Evolutionary conservation across 2,329 filamentous ascomycete species (phyloP), one percentile per base, ranked within the genome.

Genomic region (Stachybotrys elegans): DNA sequence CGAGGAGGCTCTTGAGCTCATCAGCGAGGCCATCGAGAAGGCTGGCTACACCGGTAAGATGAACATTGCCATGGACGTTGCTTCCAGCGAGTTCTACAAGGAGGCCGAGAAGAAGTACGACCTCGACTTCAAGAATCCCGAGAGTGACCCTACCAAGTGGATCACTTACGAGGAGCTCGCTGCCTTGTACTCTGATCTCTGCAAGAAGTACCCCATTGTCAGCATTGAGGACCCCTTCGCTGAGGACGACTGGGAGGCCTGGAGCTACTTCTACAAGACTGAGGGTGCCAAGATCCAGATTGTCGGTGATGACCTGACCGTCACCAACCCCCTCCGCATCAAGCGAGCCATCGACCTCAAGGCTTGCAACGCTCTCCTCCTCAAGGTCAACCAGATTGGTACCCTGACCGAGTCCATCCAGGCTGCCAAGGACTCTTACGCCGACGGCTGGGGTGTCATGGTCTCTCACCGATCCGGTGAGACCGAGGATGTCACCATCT

Each of bases 371-470:
- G 88, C 91, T 55, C 86, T 98, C 48, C 83, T 98, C 52, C 88
- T 98, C 68, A 98, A 98, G 86, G 91, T 98, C 73, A 98, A 98
- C 87, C 93, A 98, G 81, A 98, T 98, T 62, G 93, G 93, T 75
- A 96, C 93, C 58, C 84, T 98, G 63, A 94, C 89, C 59, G 93
- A 98, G 81, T 95, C 93, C 48, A 96, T 97, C 75, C 91, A 97
- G 79, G 93, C 93, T 45, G 92, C 93, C 70, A 96, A 97, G 83
- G 93, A 97, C 76, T 94, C 92, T 42, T 97, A 93, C 69, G 87
- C 86, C 57, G 92, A 88, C 60, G 84, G 82, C 69, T 98, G 93
- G 93, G 92, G 92, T 69, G 91, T 98, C 77, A 97, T 98, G 93
- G 93, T 98, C 54, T 97, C 93, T 56, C 93, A 98, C 81, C 86